Percentiles rank a stretch among this genome's conserved stretches.
Conservation (phyloP, 2,329 filamentous ascomycete species). For the Hymenoscyphus infarciens region DNA sequence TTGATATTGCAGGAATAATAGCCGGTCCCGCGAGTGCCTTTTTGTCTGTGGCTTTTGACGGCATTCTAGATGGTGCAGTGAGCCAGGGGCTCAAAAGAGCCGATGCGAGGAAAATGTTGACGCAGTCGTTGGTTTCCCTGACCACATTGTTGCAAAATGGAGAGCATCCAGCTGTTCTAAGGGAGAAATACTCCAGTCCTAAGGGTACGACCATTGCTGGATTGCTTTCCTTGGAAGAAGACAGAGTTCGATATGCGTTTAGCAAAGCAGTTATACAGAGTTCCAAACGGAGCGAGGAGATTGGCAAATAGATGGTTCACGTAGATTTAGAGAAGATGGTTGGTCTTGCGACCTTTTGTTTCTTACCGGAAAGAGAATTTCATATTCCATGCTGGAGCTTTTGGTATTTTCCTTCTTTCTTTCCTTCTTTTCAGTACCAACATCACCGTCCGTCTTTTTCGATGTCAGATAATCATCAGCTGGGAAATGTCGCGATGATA, state of each 20-base stretch:
- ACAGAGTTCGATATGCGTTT: constrained; percentile 62
- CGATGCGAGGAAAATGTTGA: constrained; percentile 73
- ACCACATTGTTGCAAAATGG: constrained; percentile 52
- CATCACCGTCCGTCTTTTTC: too few species aligned
- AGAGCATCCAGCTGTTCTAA: constrained; percentile 70
- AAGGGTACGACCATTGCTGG: constrained; percentile 77
- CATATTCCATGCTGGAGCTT: too few species aligned
- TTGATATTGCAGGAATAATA: constrained; percentile 71
- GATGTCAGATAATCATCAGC: too few species aligned
- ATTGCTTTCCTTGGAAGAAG: constrained; percentile 70
- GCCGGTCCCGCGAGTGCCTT: constrained; percentile 74
- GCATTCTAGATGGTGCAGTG: constrained; percentile 72
- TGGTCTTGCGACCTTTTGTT: neutral
- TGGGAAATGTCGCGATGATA: too few species aligned
- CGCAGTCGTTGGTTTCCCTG: constrained; percentile 64
- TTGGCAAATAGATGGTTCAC: constrained; percentile 17
- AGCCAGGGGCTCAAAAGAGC: constrained; percentile 71
- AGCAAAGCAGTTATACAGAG: constrained; percentile 67
- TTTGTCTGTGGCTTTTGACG: constrained; percentile 71
- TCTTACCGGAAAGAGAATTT: neutral
- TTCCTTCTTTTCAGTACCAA: too few species aligned
- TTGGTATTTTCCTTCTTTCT: neutral
- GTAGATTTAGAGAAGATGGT: neutral
- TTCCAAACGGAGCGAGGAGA: constrained; percentile 43
- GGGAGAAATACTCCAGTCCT: constrained; percentile 72